Conservation (phyloP, 2,329 filamentous ascomycete genomes). For the Aspergillus sclerotialis region DNA sequence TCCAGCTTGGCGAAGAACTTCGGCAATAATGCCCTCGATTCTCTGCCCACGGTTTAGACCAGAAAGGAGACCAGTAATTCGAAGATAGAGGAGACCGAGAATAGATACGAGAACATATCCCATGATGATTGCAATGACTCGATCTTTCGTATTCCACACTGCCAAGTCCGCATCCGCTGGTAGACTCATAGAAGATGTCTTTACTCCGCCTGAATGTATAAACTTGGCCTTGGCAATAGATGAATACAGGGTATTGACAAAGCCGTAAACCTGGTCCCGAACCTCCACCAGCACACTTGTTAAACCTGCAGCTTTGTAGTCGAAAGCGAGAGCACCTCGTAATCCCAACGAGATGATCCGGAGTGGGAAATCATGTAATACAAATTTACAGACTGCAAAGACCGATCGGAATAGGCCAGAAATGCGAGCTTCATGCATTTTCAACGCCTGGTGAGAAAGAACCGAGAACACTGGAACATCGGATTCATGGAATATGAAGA, state of each 20-base stretch:
- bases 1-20: constrained; percentile 83
- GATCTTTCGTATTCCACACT: constrained; percentile 63
- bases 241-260: constrained; percentile 14
- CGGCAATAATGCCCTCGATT: constrained; percentile 66
- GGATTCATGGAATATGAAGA: constrained; percentile 40
- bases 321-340: constrained; percentile 14
- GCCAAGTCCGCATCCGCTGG: constrained; percentile 53
- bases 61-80: constrained; percentile 63
- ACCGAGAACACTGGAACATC: constrained; percentile 73
- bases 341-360: constrained; percentile 22
- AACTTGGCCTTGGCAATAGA: constrained; percentile 21
- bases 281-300: constrained; percentile 7
- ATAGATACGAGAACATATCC: constrained; percentile 75
- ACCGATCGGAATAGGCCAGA: constrained; percentile 34
- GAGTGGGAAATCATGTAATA: constrained; percentile 32
- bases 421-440: constrained; percentile 52
- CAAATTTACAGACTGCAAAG: constrained; percentile 35
- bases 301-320: constrained; percentile 12
- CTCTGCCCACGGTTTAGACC: constrained; percentile 47
- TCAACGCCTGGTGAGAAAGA: constrained; percentile 64
- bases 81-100: constrained; percentile 71
- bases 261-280: constrained; percentile 14
- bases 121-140: constrained; percentile 65
- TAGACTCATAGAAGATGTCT: constrained; percentile 11
- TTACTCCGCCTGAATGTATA: constrained; percentile 16